Evolutionary conservation across 2,329 filamentous ascomycete genomes (phyloP), one percentile per base, ranked within the genome.

Genomic region (Epichloe scottii): DNA sequence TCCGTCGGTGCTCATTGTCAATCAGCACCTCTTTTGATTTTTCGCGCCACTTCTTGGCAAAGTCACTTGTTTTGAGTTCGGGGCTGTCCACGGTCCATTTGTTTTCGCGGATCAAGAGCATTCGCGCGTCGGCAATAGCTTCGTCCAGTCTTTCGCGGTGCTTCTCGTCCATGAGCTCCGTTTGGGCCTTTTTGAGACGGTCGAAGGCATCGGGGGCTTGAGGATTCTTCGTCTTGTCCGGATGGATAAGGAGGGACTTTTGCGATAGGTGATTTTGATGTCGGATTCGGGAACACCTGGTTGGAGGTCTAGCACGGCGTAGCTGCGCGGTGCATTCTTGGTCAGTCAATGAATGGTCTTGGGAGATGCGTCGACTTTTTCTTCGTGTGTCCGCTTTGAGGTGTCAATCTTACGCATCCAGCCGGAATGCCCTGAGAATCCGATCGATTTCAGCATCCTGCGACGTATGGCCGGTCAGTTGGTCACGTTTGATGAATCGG

Each of bases 221-320:
- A 0, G 89, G 85, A 64, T 98, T 97, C 63, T 83, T 83, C 51
- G 93, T 96, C 69, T 98, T 98, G 74, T 98, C 93, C 6, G 93
- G 93, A 73, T 98, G 93, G 73, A 98, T 97, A 46, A 98, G 82
- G 52, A 98, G 84, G n/a, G 93, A 98, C 70, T 96, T 97, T 89
- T 90, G 74, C 93, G 90, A 72, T 97, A 98, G 58, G 81, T 80
- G 59, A 84, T 75, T 71, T 96, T 97, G 75, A 98, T 97, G 71
- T 97, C 93, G 53, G 88, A 90, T 60, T 97, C 91, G 51, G 93
- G 82, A 19, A 97, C 89, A 64, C 93, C 93, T 3, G 93, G 93
- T 66, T 95, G 89, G 44, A 98, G 85, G 67, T 94, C 93, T 44
- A 98, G 84, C 46, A 98, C 89, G 48, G 91, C 88, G 68, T 98